Evolutionary conservation across 306 rosid species (phyloP), one percentile per base, ranked within the genome.

Genomic region (Dicorynia guianensis): DNA sequence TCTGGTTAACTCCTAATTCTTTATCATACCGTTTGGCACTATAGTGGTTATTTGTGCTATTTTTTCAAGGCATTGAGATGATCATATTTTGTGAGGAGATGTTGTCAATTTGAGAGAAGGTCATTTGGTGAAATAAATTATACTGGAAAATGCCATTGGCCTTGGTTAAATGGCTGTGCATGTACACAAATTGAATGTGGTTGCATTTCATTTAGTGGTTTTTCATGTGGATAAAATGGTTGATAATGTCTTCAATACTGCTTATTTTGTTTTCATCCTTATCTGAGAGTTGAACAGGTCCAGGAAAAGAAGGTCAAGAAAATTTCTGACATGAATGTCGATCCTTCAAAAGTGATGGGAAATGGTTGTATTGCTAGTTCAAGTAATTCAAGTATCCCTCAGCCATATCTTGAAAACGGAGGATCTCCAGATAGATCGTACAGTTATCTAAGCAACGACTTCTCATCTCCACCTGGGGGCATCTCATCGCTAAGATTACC

Each of bases 291-390:
- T 83, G 73, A 77, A 74, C 84, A 93, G 99, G 97, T 93, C 76
- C 97, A 96, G 88, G 98, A 96, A 88, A 96, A 93, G 89, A 92
- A 95, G 91, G 85, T 95, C 79, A 92, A 92, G 93, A 95, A 92
- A 87, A 82, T 95, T 60, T 85, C 97, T 60, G 96, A 85, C 68
- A 90, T 90, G 95, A 95, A 95, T 78, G 59, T 95, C 76, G 97
- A 95, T 63, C 76, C 96, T 59, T 86, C 90, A 5, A 95, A 86
- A 82, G 84, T 85, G 67, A 80, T 78, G 50, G 97, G 87, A 80
- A 95, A 92, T 85, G 97, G 93, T 56, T 86, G 90, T 80, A 53
- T 90, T 72, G 93, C 87, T 30, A 89, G 98, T 83, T 95, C 99
- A 63, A 94, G 98, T 82, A 84, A 57, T 88, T 85, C 93, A 18